Percentiles rank a stretch among this genome's conserved stretches.
phyloP scores from a whole-genome alignment of 2,329 filamentous ascomycete species.

The Exophiala viscosa region DNA sequence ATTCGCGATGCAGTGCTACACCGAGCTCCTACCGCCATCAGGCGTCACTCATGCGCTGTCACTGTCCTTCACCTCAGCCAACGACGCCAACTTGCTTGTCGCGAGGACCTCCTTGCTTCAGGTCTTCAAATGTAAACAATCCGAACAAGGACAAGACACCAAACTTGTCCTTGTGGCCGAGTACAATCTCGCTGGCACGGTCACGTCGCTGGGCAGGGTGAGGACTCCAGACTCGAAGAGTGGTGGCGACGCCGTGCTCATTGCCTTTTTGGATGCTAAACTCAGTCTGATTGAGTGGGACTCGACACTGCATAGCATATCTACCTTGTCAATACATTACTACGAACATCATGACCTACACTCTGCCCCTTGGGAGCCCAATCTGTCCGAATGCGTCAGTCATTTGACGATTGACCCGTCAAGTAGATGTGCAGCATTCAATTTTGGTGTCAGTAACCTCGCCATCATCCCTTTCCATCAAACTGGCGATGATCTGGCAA shows the following conservation, averaged over 20 bases:
- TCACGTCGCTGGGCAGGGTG: conserved; percentile 77
- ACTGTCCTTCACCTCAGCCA: conserved; percentile 70
- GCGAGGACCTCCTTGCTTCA: conserved; percentile 91
- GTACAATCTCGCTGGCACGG: conserved; percentile 75
- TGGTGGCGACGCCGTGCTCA: conserved; percentile 75
- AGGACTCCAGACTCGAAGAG: conserved; percentile 69
- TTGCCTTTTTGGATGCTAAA: conserved; percentile 87
- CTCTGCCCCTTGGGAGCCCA: conserved; percentile 74
- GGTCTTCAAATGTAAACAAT: conserved; percentile 71
- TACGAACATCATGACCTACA: conserved; percentile 92
- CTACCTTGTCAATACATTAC: conserved; percentile 92
- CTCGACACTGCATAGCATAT: conserved; percentile 69
- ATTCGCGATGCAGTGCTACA: conserved; percentile 88
- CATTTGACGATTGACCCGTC: conserved; percentile 84
- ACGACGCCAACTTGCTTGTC: conserved; percentile 80
- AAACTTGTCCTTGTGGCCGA: conserved; percentile 84
- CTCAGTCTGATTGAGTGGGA: conserved; percentile 94
- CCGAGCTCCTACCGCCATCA: conserved; percentile 88
- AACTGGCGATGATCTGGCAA: conserved; percentile 78
- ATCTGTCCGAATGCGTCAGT: conserved; percentile 71
- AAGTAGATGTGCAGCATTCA: conserved; percentile 88
- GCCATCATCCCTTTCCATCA: conserved; percentile 93
- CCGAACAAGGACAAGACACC: conserved; percentile 53
- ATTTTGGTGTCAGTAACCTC: conserved; percentile 82
- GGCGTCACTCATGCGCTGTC: conserved; percentile 85